Conservation (phyloP, 345 rosid species). For the Acer yangbiense region DNA sequence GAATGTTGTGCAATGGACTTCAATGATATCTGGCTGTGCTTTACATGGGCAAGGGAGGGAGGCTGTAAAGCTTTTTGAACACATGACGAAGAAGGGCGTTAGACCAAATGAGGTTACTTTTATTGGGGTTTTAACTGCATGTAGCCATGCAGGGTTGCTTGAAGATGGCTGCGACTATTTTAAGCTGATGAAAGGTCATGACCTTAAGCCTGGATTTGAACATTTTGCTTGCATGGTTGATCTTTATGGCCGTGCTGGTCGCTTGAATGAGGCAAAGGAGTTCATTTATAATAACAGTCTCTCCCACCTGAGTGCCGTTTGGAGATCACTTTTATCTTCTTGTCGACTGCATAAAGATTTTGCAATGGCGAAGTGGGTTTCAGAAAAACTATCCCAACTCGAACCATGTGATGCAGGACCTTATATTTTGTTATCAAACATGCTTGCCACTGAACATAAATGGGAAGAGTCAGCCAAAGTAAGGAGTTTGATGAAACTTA, state of each 20-base stretch:
- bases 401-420: slow-evolving; percentile 46
- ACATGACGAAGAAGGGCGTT: slow-evolving; percentile 36
- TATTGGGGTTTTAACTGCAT: slow-evolving; percentile 54
- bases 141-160: slow-evolving; percentile 54
- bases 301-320: slow-evolving; percentile 36
- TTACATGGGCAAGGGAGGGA: slow-evolving; percentile 49
- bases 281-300: slow-evolving; percentile 45
- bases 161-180: slow-evolving; percentile 50
- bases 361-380: slow-evolving; percentile 47
- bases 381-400: slow-evolving; percentile 35
- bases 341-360: slow-evolving; percentile 47
- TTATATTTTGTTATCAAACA: slow-evolving; percentile 46
- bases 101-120: slow-evolving; percentile 51
- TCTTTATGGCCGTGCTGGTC: slow-evolving; percentile 56
- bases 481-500: slow-evolving; percentile 42
- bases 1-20: slow-evolving; percentile 49
- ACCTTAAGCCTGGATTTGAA: slow-evolving; percentile 47
- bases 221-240: slow-evolving; percentile 64
- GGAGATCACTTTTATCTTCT: slow-evolving; percentile 55
- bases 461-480: slow-evolving; percentile 48
- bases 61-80: slow-evolving; percentile 37
- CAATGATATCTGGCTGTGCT: slow-evolving; percentile 53
- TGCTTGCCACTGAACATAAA: slow-evolving; percentile 32
- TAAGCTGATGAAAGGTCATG: slow-evolving; percentile 43
- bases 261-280: slow-evolving; percentile 40